Base-by-base conservation (phyloP, 2,329 filamentous ascomycete species). In the Apiospora saccharicola region DNA sequence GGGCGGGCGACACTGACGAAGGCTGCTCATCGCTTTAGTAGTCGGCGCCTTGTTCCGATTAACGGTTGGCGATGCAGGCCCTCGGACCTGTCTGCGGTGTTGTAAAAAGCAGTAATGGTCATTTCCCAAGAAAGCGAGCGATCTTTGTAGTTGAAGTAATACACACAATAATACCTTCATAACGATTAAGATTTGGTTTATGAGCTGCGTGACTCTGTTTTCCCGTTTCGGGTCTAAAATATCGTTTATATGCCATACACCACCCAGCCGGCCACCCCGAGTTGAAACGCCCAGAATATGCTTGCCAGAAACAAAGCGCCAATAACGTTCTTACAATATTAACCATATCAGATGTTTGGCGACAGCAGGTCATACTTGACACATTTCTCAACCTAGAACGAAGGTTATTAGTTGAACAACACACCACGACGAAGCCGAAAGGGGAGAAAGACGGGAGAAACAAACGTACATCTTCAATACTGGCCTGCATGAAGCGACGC, bases 301-400 rank as follows among this genome's bases (percentile, higher is more conserved):
- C 34, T 41, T 64, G 34, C 34, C 57, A 41, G 41, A 64, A 64
- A 22, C 57, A 37, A 22, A 13, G 19, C 30, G 57, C 57, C 57
- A 13, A n/a, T 37, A 34, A 13, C 8, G 34, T 37, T 22, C 57
- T 22, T n/a, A n/a, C 13, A 6, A 41, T 13, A 64, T 79, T 84
- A 98, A n/a, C 13, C 1, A 41, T 13, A 41, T 79, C 84, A 98
- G 75, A 97, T 91, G 85, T 97, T 98, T 3, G 95, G 95, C 68
- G 94, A 94, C 73, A 98, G 85, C 75, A 94, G 88, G 82, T 98
- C 95, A 77, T 96, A 97, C 81, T 95, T 96, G 78, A 98, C 95
- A 81, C 94, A 97, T 79, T 90, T 88, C 82, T 98, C 95, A 46
- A 96, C 93, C 91, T 93, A 41, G 37, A 24, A 7, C 1, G 51